Base-by-base conservation (phyloP, 805 yeast genomes). In the Metschnikowia orientalis region DNA sequence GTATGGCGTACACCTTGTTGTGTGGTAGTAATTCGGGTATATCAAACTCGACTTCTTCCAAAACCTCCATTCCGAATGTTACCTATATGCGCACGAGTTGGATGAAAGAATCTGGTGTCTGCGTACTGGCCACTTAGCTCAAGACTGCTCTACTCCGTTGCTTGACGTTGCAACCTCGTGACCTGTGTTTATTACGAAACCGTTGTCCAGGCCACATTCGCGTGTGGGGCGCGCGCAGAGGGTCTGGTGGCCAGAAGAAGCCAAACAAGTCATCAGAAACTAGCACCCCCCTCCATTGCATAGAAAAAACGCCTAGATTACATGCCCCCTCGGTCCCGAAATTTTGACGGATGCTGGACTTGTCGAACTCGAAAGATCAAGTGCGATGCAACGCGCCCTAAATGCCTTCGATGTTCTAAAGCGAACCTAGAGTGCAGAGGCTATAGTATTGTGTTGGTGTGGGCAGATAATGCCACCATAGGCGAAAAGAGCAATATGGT, bases 1-100 rank as follows among this genome's bases (percentile, higher is more conserved):
- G 85, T 16, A 87, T 69, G 11, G 78, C 67, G 57, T 71, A 87
- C 57, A 83, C 75, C 37, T 67, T 73, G 26, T 79, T 82, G 45
- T 78, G 84, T 1, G 92, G 90, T 16, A 86, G 63, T 3, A 77
- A 47, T 2, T 53, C 50, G 2, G 79, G 75, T 26, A 79, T 76
- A 2, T 47, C 25, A 2, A 69, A 75, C 31, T 70, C 50, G 32
- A 48, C 55, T 39, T 63, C 69, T 5, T 36, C 41, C 12, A 25
- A 30, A 21, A 30, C 22, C 19, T 41, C 47, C 35, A 38, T 31
- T 10, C 32, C 14, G 29, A 16, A 6, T 26, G 21, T 12, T 9
- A n/a, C n/a, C n/a, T n/a, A n/a, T n/a, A n/a, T n/a, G n/a, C n/a
- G n/a, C n/a, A n/a, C n/a, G n/a, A n/a, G n/a, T n/a, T n/a, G n/a